Percentiles rank a stretch among this genome's conserved stretches.
Conservation (phyloP, 192 early-diverging fungal species). For the Chytriomyces confervae region DNA sequence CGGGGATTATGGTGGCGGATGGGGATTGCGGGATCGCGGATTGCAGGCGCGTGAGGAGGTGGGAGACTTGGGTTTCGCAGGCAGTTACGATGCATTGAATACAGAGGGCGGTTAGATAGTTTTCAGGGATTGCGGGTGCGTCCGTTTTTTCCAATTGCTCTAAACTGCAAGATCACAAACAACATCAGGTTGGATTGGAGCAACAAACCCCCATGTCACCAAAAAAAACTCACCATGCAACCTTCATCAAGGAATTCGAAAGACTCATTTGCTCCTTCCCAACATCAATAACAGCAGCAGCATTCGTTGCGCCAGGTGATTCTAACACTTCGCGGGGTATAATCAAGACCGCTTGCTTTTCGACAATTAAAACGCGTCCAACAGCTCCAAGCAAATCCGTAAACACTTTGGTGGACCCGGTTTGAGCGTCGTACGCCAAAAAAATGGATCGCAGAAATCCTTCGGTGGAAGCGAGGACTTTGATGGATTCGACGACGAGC, state of each 20-base stretch:
- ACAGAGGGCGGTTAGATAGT: constrained; percentile 82
- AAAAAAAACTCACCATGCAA: constrained; percentile 37
- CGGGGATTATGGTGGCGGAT: neutral
- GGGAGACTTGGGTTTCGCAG: constrained; percentile 73
- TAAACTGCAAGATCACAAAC: constrained; percentile 51
- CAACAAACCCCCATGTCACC: neutral
- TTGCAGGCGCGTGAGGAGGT: constrained; percentile 59
- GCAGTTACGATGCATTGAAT: constrained; percentile 71
- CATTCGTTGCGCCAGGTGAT: constrained; percentile 22
- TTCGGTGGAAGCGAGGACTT: constrained; percentile 66
- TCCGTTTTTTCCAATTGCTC: constrained; percentile 94
- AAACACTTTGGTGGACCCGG: constrained; percentile 82
- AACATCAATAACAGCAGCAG: neutral
- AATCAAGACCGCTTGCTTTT: constrained; percentile 62
- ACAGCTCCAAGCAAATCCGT: constrained; percentile 59
- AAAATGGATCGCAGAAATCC: constrained; percentile 56
- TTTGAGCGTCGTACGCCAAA: constrained; percentile 72
- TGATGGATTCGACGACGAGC: constrained; percentile 81
- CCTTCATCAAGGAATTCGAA: constrained; percentile 36
- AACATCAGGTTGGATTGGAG: too few relatives aligned
- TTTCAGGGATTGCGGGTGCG: constrained; percentile 85
- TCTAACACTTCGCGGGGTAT: constrained; percentile 32
- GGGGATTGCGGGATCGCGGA: constrained; percentile 10
- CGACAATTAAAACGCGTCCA: constrained; percentile 65
- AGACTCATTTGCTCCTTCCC: constrained; percentile 41